Evolutionary conservation across 306 rosid species (phyloP).

Genomic region (Astragalus membranaceus): DNA sequence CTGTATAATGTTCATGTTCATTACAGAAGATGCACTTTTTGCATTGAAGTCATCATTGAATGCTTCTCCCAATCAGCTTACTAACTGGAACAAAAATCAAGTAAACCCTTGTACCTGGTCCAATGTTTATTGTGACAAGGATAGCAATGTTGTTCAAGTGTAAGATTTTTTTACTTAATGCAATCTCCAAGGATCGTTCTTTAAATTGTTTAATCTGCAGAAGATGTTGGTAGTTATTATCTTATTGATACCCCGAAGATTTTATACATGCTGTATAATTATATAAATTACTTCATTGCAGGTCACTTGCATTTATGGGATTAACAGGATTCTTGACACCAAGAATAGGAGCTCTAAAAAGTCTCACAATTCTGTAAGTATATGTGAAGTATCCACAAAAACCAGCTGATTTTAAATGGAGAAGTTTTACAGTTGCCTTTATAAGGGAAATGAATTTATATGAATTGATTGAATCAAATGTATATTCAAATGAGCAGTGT

Average conservation of each 20-base stretch:
- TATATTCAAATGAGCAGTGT: too few relatives aligned
- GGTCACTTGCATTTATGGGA: constrained; percentile 74
- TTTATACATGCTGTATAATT: constrained; percentile 8
- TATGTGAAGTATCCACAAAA: background rate
- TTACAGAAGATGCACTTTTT: constrained; percentile 68
- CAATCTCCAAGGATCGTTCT: background rate
- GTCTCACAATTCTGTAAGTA: constrained; percentile 68
- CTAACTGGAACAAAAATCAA: constrained; percentile 65
- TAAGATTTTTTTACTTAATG: constrained; percentile 39
- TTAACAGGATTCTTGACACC: constrained; percentile 72
- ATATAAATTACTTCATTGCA: constrained; percentile 33
- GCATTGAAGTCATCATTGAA: constrained; percentile 48
- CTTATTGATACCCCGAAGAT: background rate
- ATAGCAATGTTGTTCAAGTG: constrained; percentile 51
- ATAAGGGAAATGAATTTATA: too few relatives aligned
- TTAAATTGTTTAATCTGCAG: constrained; percentile 10
- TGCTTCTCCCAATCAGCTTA: constrained; percentile 57
- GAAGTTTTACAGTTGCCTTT: too few relatives aligned
- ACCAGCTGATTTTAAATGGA: background rate
- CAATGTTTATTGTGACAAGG: constrained; percentile 54
- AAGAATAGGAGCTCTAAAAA: constrained; percentile 53
- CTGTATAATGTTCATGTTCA: constrained; percentile 23
- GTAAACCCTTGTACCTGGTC: constrained; percentile 92
- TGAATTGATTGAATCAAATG: too few relatives aligned
- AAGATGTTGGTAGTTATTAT: background rate